Evolutionary conservation across 148 eudicot species (phyloP), one percentile per base, ranked within the genome.

Genomic region (Rhododendron mucronatum): DNA sequence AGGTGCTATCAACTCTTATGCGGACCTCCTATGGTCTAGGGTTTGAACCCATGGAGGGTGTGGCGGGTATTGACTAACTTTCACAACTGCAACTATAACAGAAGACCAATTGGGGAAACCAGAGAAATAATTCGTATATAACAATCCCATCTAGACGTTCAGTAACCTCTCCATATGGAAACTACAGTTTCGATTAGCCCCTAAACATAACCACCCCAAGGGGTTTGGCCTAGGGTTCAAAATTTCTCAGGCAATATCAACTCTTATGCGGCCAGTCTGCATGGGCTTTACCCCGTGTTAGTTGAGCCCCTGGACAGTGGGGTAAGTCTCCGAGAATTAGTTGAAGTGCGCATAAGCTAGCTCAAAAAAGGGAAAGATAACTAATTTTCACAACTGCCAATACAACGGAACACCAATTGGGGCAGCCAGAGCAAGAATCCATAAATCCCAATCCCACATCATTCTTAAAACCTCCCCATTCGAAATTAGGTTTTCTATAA

Each of bases 401-500:
- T 15, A 20, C n/a, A 12, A 69, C 39, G 13, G 37, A 69, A 69
- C 39, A 69, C 78, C 78, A 15, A 35, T 78, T 6, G 12, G 28
- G 30, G 28, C 71, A 39, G 30, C 55, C 48, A 21, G 12, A 53
- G 10, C 14, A 30, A 78, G 30, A 63, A 78, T 44, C 45, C 81
- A 41, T 41, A 53, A 4, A 69, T 8, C 3, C 45, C 65, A 45
- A 41, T 1, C 10, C 37, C 18, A 39, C 7, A 18, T 16, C 55
- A 23, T 20, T 83, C 75, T 23, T 23, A 11, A 69, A 83, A 87
- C 39, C 30, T 73, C 47, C 80, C 80, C 23, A 13, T 48, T 69
- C 20, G 33, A 81, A 81, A 20, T 48, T 85, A 74, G 85, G 86
- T 69, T 51, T 89, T 61, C 44, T 51, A 39, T 57, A 23, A 44